phyloP scores from a whole-genome alignment of 2,329 filamentous ascomycete genomes.

The Sclerotinia glacialis region DNA sequence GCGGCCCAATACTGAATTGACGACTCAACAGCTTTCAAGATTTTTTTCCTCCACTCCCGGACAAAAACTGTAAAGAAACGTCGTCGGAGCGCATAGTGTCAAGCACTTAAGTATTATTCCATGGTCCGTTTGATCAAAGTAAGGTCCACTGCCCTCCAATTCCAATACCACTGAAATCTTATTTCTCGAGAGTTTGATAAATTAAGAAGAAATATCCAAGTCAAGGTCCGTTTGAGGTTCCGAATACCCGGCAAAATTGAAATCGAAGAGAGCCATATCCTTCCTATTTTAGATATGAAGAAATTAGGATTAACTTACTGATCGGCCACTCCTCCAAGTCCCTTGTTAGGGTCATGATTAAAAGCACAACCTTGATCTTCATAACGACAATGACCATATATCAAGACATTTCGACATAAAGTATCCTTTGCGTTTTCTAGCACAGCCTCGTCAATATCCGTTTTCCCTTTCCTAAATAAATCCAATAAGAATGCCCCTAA shows the following conservation, averaged over 20 bases:
- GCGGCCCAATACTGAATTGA: not conserved
- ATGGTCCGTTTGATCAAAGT: not conserved
- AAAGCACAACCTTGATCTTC: constrained; percentile 87
- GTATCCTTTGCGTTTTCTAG: constrained; percentile 80
- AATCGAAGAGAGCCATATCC: not conserved
- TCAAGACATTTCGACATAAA: constrained; percentile 85
- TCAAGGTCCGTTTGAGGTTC: not conserved
- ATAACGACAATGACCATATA: constrained; percentile 90
- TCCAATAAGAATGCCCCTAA: constrained; percentile 4
- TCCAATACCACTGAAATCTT: not conserved
- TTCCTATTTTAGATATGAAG: not conserved
- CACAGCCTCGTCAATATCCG: constrained; percentile 28
- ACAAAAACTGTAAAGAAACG: not conserved
- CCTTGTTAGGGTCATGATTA: constrained; percentile 76
- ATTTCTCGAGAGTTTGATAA: not conserved
- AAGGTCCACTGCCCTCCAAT: not conserved
- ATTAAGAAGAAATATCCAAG: not conserved
- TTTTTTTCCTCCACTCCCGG: too few relatives aligned
- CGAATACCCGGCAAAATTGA: not conserved
- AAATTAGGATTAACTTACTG: constrained; percentile 44
- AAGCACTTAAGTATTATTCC: not conserved
- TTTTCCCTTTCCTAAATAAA: constrained; percentile 1
- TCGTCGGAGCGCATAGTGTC: not conserved
- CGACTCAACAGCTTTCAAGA: not conserved
- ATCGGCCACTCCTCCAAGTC: constrained; percentile 47